These are phyloP conservation scores for Dentipellis fragilis DNA, from an alignment of 768 basidiomycete genomes.

Conservation along the genomic window DNA sequence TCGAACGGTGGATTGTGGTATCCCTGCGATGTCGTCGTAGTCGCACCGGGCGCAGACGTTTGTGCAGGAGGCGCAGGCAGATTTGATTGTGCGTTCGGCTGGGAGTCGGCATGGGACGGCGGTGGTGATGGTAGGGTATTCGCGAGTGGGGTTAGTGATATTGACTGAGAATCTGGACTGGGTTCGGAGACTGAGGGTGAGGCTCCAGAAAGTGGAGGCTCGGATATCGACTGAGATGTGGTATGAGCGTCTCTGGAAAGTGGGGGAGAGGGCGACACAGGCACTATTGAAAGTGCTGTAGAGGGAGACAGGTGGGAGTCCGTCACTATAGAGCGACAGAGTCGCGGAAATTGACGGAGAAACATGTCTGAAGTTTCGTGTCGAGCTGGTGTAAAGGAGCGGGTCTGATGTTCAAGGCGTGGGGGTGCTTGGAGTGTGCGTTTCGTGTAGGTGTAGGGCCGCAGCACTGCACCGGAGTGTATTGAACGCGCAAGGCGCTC, in stretches of 20 bases:
- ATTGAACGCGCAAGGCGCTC: no score
- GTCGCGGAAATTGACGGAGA: not conserved
- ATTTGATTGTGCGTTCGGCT: not conserved
- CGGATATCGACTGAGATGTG: not conserved
- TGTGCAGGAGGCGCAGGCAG: slow-evolving; percentile 5
- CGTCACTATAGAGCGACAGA: not conserved
- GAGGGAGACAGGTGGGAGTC: not conserved
- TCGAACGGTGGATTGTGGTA: slow-evolving; percentile 72
- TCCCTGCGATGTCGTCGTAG: slow-evolving; percentile 17
- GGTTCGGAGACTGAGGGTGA: not conserved
- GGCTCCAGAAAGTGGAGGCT: not conserved
- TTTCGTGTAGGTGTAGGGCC: not conserved
- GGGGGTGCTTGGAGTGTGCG: not conserved
- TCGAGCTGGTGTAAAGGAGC: not conserved
- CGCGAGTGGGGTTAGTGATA: not conserved
- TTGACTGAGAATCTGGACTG: not conserved
- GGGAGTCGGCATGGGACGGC: not conserved
- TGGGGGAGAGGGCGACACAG: not conserved
- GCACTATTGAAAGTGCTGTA: not conserved
- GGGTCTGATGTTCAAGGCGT: not conserved
- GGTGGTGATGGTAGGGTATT: not conserved
- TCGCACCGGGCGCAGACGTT: not conserved
- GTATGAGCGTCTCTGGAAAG: not conserved
- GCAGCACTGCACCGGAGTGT: not conserved
- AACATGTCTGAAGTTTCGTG: not conserved